Percentiles rank a stretch among this genome's conserved stretches.
Conservation (phyloP, 2,329 filamentous ascomycete species). For the Sporothrix variecibatus region DNA sequence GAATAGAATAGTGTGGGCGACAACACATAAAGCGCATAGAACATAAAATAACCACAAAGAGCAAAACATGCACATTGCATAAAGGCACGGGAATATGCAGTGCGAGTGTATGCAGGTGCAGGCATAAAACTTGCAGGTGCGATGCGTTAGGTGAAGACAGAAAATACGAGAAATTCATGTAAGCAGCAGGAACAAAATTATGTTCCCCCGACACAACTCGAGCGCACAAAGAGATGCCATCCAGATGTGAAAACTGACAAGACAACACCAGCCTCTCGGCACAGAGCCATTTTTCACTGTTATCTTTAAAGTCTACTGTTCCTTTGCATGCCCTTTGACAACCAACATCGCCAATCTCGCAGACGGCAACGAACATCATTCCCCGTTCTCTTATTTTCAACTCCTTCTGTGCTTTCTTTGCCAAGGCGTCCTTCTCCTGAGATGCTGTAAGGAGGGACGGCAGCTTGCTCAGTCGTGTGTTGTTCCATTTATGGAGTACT, state of each 20-base stretch:
- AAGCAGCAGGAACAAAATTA: background rate
- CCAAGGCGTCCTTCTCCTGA: background rate
- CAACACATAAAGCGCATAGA: too few species aligned
- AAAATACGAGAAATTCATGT: background rate
- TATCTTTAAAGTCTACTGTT: background rate
- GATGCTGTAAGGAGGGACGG: background rate
- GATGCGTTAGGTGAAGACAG: background rate
- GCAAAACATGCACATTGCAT: background rate
- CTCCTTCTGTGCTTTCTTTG: background rate
- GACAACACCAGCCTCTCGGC: background rate
- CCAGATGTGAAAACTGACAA: background rate
- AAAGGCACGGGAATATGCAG: background rate
- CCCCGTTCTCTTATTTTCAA: background rate
- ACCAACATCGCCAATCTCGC: slow-evolving; percentile 43
- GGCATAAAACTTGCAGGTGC: background rate
- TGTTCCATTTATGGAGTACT: background rate
- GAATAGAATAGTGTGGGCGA: background rate
- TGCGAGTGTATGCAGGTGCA: background rate
- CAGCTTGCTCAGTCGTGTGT: too few species aligned
- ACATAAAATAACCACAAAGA: background rate
- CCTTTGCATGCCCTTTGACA: slow-evolving; percentile 31
- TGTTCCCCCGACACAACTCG: too few species aligned
- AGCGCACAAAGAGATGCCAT: background rate
- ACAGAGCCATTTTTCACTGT: background rate
- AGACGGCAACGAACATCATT: slow-evolving; percentile 31